These are phyloP conservation scores for Lactarius vividus DNA, from an alignment of 768 basidiomycete species.

Conservation along the genomic window DNA sequence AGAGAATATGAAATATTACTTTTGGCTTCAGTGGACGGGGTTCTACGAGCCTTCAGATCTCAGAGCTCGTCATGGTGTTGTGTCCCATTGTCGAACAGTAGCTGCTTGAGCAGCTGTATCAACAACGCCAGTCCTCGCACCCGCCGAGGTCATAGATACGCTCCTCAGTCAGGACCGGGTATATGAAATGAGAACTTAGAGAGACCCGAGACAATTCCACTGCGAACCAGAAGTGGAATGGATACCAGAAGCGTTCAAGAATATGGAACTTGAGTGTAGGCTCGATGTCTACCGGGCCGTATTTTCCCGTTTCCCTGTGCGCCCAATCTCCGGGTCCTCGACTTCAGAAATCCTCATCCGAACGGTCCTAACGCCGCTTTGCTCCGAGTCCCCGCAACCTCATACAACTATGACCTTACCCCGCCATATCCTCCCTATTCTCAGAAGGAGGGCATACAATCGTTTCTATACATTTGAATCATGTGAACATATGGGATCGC, in stretches of 20 bases:
- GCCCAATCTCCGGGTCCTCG: too few species aligned
- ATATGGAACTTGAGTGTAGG: slow-evolving; percentile 12
- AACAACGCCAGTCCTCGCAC: slow-evolving; percentile 27
- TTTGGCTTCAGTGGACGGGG: not conserved
- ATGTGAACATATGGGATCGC: not conserved
- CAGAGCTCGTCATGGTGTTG: not conserved
- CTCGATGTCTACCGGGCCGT: not conserved
- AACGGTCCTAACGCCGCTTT: not conserved
- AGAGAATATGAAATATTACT: not conserved
- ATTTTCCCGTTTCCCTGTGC: not conserved
- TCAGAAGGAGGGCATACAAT: not conserved
- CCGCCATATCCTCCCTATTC: not conserved
- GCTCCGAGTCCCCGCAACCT: not conserved
- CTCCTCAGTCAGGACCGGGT: slow-evolving; percentile 14
- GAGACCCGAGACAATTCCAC: not conserved
- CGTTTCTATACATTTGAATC: not conserved
- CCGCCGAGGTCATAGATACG: slow-evolving; percentile 28
- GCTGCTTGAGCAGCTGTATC: not conserved
- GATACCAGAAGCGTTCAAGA: slow-evolving; percentile 11
- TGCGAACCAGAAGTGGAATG: not conserved
- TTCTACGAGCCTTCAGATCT: not conserved
- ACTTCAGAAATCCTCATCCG: too few species aligned
- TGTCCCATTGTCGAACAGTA: slow-evolving; percentile 10
- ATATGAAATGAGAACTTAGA: slow-evolving; percentile 1
- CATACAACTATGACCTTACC: slow-evolving; percentile 5